Evolutionary conservation across 2,329 filamentous ascomycete genomes (phyloP), one percentile per base, ranked within the genome.

Genomic region (Claviceps pusilla): DNA sequence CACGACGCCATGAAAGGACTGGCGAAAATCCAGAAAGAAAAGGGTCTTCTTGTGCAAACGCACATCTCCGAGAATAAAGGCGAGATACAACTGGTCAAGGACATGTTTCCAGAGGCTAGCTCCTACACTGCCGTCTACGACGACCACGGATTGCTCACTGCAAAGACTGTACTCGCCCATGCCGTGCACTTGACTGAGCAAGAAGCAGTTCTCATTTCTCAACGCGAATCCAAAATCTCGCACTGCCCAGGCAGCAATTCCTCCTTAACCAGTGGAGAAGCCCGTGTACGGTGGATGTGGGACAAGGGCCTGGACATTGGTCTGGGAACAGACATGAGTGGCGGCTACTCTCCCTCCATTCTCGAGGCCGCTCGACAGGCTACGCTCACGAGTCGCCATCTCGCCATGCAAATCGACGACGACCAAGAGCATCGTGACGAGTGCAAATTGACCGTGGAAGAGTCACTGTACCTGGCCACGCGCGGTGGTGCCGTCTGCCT

Each of bases 171-270:
- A 54, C 76, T 97, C 10, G 91, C 90, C 3, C 91, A 97, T 66
- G 88, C 81, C 0, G 76, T 97, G 1, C 86, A 96, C 68, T 71
- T 96, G 7, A 76, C 74, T 0, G 75, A 80, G 1, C 73, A 72
- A 0, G 91, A 96, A 69, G 78, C 80, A 0, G 65, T 65, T 10
- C 68, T 91, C 11, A 78, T 96, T 53, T 78, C 78, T 0, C 56
- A 63, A 2, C 72, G 84, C 0, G 70, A 77, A 4, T 73, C 81
- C 4, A 88, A 87, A 60, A 76, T 97, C 19, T 80, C 80, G 5
- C 91, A 97, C 69, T 97, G 91, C 66, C 91, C 91, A 0, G 87
- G 85, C 54, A 89, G 83, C 61, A 98, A 98, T 69, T 84, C 82
- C 6, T 82, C 87, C 0, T 75, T 98, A 50, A 87, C 87, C 1